Conservation (phyloP, 1,284 basidiomycete species). For the Puccinia brachypodii region DNA sequence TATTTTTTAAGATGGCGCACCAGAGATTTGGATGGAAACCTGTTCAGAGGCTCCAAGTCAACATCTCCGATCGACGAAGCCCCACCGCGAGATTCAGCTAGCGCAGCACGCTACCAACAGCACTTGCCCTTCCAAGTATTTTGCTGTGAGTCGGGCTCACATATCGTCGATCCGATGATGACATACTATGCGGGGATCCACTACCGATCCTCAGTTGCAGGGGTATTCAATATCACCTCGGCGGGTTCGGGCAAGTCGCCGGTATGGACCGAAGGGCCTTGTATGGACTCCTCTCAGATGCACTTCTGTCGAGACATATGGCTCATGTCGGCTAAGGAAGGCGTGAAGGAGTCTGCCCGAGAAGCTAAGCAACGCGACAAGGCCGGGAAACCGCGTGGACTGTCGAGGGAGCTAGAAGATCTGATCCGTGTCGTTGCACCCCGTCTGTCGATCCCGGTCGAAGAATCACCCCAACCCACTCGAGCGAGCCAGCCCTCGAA, state of each 20-base stretch:
- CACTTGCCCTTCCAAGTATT: conserved; percentile 95
- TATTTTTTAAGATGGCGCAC: conserved; percentile 79
- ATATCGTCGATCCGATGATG: conserved; percentile 87
- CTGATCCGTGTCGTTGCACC: conserved; percentile 54
- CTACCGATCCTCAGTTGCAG: conserved; percentile 70
- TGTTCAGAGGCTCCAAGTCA: conserved; percentile 90
- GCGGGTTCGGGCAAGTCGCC: conserved; percentile 61
- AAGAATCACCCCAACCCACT: neutral
- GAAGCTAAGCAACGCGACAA: conserved; percentile 50
- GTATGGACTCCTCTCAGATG: conserved; percentile 87
- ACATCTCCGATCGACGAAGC: conserved; percentile 84
- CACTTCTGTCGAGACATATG: conserved; percentile 95
- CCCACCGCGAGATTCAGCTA: conserved; percentile 77
- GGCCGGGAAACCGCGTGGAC: conserved; percentile 48
- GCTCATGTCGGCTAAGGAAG: conserved; percentile 75
- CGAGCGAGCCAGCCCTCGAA: neutral
- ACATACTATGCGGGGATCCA: conserved; percentile 83
- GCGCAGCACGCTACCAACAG: conserved; percentile 76
- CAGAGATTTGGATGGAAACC: conserved; percentile 89
- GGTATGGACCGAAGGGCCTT: conserved; percentile 69
- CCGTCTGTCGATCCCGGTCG: conserved; percentile 39
- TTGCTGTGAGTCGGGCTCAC: conserved; percentile 93
- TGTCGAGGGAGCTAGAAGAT: conserved; percentile 56
- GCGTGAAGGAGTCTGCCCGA: conserved; percentile 60
- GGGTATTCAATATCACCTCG: conserved; percentile 66